phyloP scores from a whole-genome alignment of 768 basidiomycete genomes.

The Amanita polypyramis region DNA sequence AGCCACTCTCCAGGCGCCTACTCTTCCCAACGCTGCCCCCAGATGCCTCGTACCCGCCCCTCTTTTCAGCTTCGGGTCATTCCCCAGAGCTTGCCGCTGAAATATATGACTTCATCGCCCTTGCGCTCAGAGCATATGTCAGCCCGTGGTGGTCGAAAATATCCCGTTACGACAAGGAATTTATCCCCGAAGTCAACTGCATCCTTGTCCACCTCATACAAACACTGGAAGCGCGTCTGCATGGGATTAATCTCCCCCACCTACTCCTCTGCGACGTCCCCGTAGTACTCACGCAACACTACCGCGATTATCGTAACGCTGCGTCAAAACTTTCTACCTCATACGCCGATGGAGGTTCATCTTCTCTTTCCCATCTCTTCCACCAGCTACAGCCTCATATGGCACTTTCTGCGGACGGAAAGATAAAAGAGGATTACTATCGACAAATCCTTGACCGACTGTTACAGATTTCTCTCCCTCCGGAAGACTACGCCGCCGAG shows the following conservation, averaged over 20 bases:
- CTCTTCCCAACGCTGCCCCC: constrained; percentile 47
- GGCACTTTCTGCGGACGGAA: constrained; percentile 59
- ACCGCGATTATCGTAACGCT: constrained; percentile 67
- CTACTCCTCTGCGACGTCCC: constrained; percentile 59
- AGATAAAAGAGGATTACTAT: constrained; percentile 64
- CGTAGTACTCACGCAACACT: constrained; percentile 62
- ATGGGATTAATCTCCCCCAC: constrained; percentile 43
- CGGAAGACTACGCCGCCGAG: constrained; percentile 70
- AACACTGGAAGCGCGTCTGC: constrained; percentile 47
- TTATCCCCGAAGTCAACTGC: constrained; percentile 60
- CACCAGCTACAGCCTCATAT: constrained; percentile 80
- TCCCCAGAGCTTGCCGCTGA: constrained; percentile 53
- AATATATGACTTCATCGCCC: constrained; percentile 72
- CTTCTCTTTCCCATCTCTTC: constrained; percentile 57
- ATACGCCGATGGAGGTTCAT: constrained; percentile 59
- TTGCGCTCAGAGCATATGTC: constrained; percentile 68
- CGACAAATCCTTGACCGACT: constrained; percentile 72
- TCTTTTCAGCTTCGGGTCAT: constrained; percentile 34
- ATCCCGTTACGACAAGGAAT: constrained; percentile 73
- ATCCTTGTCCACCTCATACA: constrained; percentile 50
- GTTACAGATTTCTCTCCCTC: constrained; percentile 61
- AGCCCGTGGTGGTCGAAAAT: constrained; percentile 83
- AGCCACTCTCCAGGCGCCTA: constrained; percentile 43
- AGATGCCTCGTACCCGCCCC: constrained; percentile 35
- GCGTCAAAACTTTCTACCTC: constrained; percentile 50